A percentile compares a stretch with the other conserved stretches of the same genome.
Conservation (phyloP, 345 rosid genomes). For the Theobroma cacao region DNA sequence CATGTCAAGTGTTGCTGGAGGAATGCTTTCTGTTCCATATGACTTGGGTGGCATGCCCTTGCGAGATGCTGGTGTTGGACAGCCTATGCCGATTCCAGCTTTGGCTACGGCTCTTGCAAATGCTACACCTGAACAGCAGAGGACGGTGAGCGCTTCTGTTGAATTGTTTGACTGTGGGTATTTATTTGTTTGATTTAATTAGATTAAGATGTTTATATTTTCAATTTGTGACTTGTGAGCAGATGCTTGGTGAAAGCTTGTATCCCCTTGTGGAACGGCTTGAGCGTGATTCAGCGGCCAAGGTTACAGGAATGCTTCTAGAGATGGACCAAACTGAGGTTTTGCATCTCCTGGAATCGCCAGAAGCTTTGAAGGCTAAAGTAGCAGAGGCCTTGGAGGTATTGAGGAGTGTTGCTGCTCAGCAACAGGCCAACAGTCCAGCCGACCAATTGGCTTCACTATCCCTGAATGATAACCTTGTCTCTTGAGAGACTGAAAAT, state of each 20-base stretch:
- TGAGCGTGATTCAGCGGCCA: slow-evolving; percentile 64
- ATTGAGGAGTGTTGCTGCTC: slow-evolving; percentile 51
- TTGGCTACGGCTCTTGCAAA: slow-evolving; percentile 71
- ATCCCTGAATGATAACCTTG: slow-evolving; percentile 56
- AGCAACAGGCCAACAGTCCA: slow-evolving; percentile 41
- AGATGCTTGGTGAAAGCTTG: slow-evolving; percentile 79
- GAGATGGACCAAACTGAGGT: slow-evolving; percentile 91
- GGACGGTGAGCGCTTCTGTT: slow-evolving; percentile 40
- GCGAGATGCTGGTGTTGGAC: slow-evolving; percentile 47
- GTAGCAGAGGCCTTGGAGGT: slow-evolving; percentile 79
- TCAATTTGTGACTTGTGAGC: not conserved
- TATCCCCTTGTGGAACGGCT: slow-evolving; percentile 73
- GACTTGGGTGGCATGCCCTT: slow-evolving; percentile 57
- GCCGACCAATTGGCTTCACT: slow-evolving; percentile 59
- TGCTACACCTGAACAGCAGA: slow-evolving; percentile 72
- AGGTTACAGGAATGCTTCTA: slow-evolving; percentile 83
- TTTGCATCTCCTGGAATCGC: slow-evolving; percentile 71
- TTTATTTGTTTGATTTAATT: not conserved
- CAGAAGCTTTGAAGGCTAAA: slow-evolving; percentile 62
- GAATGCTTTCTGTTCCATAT: slow-evolving; percentile 57
- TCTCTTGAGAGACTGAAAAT: slow-evolving; percentile 24
- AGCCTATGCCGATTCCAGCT: slow-evolving; percentile 55
- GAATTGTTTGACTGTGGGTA: not conserved
- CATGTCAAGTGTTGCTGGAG: slow-evolving; percentile 45
- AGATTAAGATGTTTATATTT: not conserved